Evolutionary conservation across 768 basidiomycete genomes (phyloP), one percentile per base, ranked within the genome.

Genomic region (Psilocybe sp.): DNA sequence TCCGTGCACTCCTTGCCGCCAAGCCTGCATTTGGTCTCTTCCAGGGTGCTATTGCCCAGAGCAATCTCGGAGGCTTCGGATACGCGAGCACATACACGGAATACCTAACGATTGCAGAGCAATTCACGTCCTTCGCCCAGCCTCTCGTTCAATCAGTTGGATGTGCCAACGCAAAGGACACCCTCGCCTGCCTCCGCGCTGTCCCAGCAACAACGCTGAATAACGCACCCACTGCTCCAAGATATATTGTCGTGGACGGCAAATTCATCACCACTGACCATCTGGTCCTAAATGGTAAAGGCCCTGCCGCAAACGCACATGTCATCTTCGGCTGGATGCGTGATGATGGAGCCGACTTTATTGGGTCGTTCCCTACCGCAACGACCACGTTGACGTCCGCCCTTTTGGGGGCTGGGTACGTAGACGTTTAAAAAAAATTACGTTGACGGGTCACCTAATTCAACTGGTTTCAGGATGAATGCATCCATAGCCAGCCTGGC

Each of bases 311-410:
- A 5, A 61, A 72, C 19, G 77, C 73, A 1, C 75, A 75, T 47
- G 68, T 74, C 36, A 68, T 81, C 51, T 73, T 75, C 52, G 78
- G 78, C 1, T 74, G 71, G 69, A 78, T 77, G 73, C 63, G 73
- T 15, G 77, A 77, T 50, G 78, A 80, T 54, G 79, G 78, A 0
- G 65, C 73, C 0, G 71, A 75, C 36, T 76, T 80, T 55, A 65
- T 74, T 28, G 69, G 70, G 1, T 69, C 67, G 46, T 59, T 52
- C 48, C 63, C 63, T 2, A 54, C 49, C 0, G 45, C 40, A 1
- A 45, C 42, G 7, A 57, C 55, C 5, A 62, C 57, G 4, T 51
- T 57, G 10, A 44, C 53, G 0, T 47, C 52, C 14, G 50, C 47
- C 8, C 49, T 65, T 1, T 40, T 55, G 19, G 46, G 40, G 1